Base-by-base conservation (phyloP, 495 filamentous ascomycete genomes). In the Cudoniella acicularis region DNA sequence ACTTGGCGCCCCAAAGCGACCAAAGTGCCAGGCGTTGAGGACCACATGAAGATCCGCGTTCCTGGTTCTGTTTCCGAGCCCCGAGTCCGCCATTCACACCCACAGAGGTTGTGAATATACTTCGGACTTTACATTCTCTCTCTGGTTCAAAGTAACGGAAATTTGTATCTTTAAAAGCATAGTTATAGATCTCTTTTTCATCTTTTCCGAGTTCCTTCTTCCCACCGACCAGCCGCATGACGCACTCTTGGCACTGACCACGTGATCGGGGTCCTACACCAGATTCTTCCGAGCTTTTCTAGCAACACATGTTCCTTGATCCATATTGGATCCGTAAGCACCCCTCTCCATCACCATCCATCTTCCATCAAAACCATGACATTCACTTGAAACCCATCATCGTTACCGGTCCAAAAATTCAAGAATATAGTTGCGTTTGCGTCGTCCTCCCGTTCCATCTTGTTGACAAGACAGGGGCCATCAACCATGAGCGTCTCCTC, bases 401-500 rank as follows among this genome's bases (percentile, higher is more conserved):
- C 8, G 11, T 53, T 53, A 20, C 41, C 43, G 11, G n/a, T 4
- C 18, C 18, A 16, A n/a, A 46, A 46, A 3, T 23, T 25, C 24
- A 36, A 4, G 13, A 36, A 6, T 36, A 13, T 36, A 6, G 30
- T 36, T 36, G 30, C 30, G 30, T 13, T 6, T 42, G 22, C 27
- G 23, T 24, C 17, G 22, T 21, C 30, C 20, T 42, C n/a, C 17
- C 25, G 8, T 16, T 24, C 24, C 56, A 30, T 36, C 53, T 8
- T 41, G 47, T 58, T 60, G 25, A 50, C 59, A 27, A 58, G 36
- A 48, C 21, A 41, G 52, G n/a, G 26, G 27, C 47, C 20, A 20
- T 56, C 62, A 49, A 66, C 57, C 60, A 86, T 86, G 83, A 86
- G 81, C 76, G 78, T 78, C 66, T 83, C 85, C 42, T 74, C 84